Base-by-base conservation (phyloP, 2,329 filamentous ascomycete genomes). In the Phaeosphaeriaceae sp. region DNA sequence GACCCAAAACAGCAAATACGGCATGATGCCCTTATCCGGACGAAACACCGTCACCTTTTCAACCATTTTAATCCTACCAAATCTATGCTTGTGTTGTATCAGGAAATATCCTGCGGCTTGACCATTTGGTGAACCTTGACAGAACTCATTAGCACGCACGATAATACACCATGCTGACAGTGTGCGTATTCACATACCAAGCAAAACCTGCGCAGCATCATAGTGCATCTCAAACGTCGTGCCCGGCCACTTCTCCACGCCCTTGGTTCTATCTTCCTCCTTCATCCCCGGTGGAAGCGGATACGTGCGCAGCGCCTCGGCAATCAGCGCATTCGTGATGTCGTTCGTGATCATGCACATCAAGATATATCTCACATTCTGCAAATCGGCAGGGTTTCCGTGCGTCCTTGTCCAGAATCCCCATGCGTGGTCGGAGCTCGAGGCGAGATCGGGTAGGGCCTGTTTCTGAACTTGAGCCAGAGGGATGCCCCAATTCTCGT, bases 191-290 rank as follows among this genome's bases (percentile, higher is more conserved):
- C 5, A 25, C 22, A 27, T 57, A 62, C 56, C 56, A 36, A 62
- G 51, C 2, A 62, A 51, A n/a, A 45, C 56, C 20, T 58, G 50
- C 2, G 53, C 59, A 44, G 53, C 56, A 53, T 58, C 50, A 17
- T 46, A 54, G 19, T 54, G 31, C 51, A 54, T 49, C 11, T 24
- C 41, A 45, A 58, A 57, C 13, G 50, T 51, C 0, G 53, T 57
- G 1, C 56, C 56, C 5, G 59, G 56, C 56, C 59, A 62, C 51
- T 51, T 58, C 45, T 54, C 19, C 46, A 62, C 53, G 1, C 53
- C 56, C 6, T 3, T 33, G 4, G 53, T 50, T 7, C 59, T 44
- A 10, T 22, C 7, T 36, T 58, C 51, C 36, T 20, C n/a, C 17
- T 40, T 10, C 33, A 13, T 22, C 15, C 53, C 53, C 4, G 56